A percentile compares a stretch with the other conserved stretches of the same genome.
These are phyloP conservation scores for Yamadazyma kanchanaburiensis DNA, from an alignment of 1,139 yeast genomes.

Conservation along the genomic window DNA sequence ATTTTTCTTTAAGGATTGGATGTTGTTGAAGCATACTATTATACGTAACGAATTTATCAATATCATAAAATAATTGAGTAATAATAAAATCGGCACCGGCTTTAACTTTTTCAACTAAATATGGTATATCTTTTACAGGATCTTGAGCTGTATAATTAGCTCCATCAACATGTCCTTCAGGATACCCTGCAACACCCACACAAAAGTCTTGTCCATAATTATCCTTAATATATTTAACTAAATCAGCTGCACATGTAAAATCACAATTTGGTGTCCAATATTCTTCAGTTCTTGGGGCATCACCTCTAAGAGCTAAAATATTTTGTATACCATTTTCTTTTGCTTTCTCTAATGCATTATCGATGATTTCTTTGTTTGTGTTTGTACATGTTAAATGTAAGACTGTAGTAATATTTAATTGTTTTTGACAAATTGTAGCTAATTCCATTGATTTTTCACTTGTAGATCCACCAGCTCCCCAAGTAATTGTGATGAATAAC, in stretches of 20 bases:
- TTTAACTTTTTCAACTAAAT: constrained; percentile 53
- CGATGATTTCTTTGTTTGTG: constrained; percentile 73
- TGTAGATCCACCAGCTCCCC: constrained; percentile 99
- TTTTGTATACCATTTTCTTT: constrained; percentile 74
- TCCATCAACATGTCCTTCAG: constrained; percentile 94
- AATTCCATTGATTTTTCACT: constrained; percentile 81
- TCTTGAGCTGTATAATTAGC: constrained; percentile 61
- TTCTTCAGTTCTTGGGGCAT: constrained; percentile 86
- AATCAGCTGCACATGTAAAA: constrained; percentile 75
- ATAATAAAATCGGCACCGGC: constrained; percentile 48
- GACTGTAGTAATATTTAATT: constrained; percentile 80
- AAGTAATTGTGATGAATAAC: constrained; percentile 84
- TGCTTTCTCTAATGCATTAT: constrained; percentile 74
- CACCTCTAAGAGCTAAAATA: constrained; percentile 91
- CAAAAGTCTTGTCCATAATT: constrained; percentile 75
- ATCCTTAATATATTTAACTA: constrained; percentile 70
- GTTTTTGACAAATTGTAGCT: constrained; percentile 73
- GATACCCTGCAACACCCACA: constrained; percentile 92
- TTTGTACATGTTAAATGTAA: constrained; percentile 96
- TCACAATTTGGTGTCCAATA: constrained; percentile 58
- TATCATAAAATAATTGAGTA: constrained; percentile 46
- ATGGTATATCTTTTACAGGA: constrained; percentile 63
- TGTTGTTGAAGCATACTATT: constrained; percentile 29
- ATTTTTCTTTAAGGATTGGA: constrained; percentile 41
- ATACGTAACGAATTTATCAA: constrained; percentile 37